Conservation (phyloP, 1,284 basidiomycete genomes). For the Boletellus deceptivus region DNA sequence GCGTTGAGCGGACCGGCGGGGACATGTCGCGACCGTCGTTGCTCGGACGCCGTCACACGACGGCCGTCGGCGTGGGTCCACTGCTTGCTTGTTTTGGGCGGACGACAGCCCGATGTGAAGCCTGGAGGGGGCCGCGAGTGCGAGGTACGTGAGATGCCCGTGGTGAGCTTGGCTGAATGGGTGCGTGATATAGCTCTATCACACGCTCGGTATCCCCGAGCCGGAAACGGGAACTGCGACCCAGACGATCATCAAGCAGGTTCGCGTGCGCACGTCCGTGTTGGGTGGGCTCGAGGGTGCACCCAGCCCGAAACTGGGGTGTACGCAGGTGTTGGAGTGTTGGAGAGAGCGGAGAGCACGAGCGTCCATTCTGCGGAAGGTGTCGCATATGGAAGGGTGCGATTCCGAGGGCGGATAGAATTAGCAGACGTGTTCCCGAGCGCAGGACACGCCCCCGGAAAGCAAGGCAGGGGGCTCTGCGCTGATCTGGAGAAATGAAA, state of each 20-base stretch:
- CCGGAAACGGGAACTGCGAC: slow-evolving; percentile 42
- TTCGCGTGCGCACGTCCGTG: slow-evolving; percentile 59
- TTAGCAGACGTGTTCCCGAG: slow-evolving; percentile 23
- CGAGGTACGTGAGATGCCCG: slow-evolving; percentile 40
- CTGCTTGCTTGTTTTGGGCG: too few relatives aligned
- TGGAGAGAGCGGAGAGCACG: too few relatives aligned
- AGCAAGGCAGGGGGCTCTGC: slow-evolving; percentile 4
- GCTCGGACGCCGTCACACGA: too few relatives aligned
- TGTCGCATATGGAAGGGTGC: slow-evolving; percentile 13
- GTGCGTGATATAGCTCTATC: slow-evolving; percentile 38
- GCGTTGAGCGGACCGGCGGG: slow-evolving; percentile 68
- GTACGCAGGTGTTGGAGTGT: too few relatives aligned
- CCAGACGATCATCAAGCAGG: slow-evolving; percentile 57
- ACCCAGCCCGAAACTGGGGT: too few relatives aligned
- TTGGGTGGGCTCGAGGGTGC: slow-evolving; percentile 30
- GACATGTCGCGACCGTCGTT: slow-evolving; percentile 41
- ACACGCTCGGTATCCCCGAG: slow-evolving; percentile 52
- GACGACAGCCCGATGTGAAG: slow-evolving; percentile 46
- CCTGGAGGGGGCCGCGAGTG: slow-evolving; percentile 52
- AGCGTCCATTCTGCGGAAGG: slow-evolving; percentile 23
- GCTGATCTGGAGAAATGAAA: slow-evolving; percentile 36
- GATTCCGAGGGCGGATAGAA: slow-evolving; percentile 23
- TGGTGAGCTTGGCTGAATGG: background rate
- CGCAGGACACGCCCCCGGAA: slow-evolving; percentile 18
- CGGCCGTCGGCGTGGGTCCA: too few relatives aligned